Percentiles rank a stretch among this genome's conserved stretches.
These are phyloP conservation scores for Pythium pyrilobum DNA, from an alignment of 352 stramenopile species.

Conservation along the genomic window DNA sequence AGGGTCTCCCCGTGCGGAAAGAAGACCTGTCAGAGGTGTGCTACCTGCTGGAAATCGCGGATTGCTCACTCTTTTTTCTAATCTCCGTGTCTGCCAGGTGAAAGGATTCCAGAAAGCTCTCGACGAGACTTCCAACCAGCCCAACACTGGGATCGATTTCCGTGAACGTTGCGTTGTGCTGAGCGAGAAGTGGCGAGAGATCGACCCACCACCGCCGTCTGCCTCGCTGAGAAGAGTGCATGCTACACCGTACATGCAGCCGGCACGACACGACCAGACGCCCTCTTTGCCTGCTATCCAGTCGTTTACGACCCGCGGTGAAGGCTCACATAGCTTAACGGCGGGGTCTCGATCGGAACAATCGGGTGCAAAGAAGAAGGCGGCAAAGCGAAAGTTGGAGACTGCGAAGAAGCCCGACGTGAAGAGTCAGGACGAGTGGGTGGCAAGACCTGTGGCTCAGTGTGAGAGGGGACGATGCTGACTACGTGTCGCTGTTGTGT, in stretches of 20 bases:
- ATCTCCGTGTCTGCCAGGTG: neutral
- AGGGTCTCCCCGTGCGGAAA: constrained; percentile 53
- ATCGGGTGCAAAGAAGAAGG: constrained; percentile 2
- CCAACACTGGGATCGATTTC: constrained; percentile 8
- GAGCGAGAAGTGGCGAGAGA: constrained; percentile 16
- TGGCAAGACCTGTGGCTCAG: neutral
- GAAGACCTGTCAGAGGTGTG: constrained; percentile 56
- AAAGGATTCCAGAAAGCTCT: constrained; percentile 5
- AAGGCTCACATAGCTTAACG: neutral
- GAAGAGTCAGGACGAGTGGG: neutral
- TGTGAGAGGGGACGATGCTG: no score
- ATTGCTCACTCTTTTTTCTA: neutral
- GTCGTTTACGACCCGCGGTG: neutral
- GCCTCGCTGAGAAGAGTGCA: neutral
- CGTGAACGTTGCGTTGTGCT: constrained; percentile 12
- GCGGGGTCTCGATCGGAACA: neutral
- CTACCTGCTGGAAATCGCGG: neutral
- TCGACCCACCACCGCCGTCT: constrained; percentile 8
- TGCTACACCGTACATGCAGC: neutral
- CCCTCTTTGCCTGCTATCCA: constrained; percentile 5
- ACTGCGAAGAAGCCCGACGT: neutral
- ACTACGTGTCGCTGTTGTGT: constrained; percentile 2
- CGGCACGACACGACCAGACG: neutral
- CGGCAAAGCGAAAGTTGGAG: neutral
- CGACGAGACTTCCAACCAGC: constrained; percentile 3